Evolutionary conservation across 495 filamentous ascomycete genomes (phyloP).

Genomic region (Annulohypoxylon bovei): DNA sequence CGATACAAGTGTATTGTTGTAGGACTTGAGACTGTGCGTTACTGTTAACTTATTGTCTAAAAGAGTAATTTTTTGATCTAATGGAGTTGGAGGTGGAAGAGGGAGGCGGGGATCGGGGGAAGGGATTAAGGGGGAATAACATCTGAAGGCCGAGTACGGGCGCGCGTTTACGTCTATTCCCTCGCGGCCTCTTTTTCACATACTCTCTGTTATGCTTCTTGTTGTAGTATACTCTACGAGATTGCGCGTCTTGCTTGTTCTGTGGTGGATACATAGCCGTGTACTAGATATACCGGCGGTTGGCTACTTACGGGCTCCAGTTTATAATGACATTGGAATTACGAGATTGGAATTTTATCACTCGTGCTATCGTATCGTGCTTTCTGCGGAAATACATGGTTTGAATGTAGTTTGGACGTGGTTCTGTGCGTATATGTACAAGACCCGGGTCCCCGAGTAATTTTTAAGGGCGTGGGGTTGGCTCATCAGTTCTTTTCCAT

Average conservation of each 20-base stretch:
- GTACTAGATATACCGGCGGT: background rate
- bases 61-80: conserved; percentile 1
- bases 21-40: background rate
- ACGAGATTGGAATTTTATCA: background rate
- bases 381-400: too few relatives aligned
- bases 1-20: background rate
- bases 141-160: too few relatives aligned
- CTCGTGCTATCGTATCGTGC: background rate
- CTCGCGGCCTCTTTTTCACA: background rate
- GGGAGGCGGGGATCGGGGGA: background rate
- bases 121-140: background rate
- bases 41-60: conserved; percentile 8
- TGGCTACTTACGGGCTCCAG: background rate
- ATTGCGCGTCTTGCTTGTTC: background rate
- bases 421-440: background rate
- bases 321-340: conserved; percentile 4
- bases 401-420: too few relatives aligned
- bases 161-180: background rate
- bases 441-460: background rate
- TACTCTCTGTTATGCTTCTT: background rate
- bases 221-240: background rate
- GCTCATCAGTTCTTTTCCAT: background rate
- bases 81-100: background rate
- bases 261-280: too few relatives aligned
- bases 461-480: background rate